These are phyloP conservation scores for Cutaneotrichosporon spelunceum DNA, from an alignment of 1,284 basidiomycete genomes.

Conservation along the genomic window DNA sequence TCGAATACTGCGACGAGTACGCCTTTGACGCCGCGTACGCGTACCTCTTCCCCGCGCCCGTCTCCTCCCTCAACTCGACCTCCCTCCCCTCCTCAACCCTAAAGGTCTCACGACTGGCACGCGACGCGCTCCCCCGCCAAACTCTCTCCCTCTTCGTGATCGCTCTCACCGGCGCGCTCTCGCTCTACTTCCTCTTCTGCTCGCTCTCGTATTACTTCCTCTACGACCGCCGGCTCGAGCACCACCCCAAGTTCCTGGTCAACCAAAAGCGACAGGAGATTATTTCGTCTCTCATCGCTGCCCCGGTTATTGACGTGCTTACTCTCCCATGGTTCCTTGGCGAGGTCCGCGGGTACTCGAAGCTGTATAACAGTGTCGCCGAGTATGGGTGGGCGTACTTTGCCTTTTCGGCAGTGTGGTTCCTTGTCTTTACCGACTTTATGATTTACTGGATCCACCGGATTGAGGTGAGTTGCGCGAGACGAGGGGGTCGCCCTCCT, in stretches of 20 bases:
- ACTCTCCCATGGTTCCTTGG: conserved; percentile 92
- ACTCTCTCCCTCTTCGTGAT: conserved; percentile 68
- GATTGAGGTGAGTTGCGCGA: conserved; percentile 55
- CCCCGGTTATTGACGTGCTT: conserved; percentile 73
- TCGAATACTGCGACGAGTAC: conserved; percentile 68
- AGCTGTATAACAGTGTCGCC: conserved; percentile 70
- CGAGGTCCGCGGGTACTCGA: conserved; percentile 83
- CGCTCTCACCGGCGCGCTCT: conserved; percentile 74
- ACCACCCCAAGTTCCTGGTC: conserved; percentile 88
- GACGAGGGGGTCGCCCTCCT: background rate
- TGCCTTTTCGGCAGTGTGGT: conserved; percentile 55
- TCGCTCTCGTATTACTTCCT: conserved; percentile 76
- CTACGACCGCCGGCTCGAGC: conserved; percentile 96
- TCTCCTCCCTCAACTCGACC: conserved; percentile 46
- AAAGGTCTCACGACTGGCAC: conserved; percentile 47
- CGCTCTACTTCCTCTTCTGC: conserved; percentile 84
- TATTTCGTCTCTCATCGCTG: conserved; percentile 67
- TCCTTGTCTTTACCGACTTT: conserved; percentile 87
- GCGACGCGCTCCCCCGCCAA: conserved; percentile 77
- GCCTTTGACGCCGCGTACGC: conserved; percentile 77
- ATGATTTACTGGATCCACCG: conserved; percentile 93
- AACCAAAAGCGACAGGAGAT: conserved; percentile 83
- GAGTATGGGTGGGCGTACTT: conserved; percentile 57
- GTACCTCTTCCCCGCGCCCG: conserved; percentile 62
- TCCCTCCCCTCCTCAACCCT: conserved; percentile 9